Conservation (phyloP, 148 eudicot genomes). For the Chenopodium berlandieri region DNA sequence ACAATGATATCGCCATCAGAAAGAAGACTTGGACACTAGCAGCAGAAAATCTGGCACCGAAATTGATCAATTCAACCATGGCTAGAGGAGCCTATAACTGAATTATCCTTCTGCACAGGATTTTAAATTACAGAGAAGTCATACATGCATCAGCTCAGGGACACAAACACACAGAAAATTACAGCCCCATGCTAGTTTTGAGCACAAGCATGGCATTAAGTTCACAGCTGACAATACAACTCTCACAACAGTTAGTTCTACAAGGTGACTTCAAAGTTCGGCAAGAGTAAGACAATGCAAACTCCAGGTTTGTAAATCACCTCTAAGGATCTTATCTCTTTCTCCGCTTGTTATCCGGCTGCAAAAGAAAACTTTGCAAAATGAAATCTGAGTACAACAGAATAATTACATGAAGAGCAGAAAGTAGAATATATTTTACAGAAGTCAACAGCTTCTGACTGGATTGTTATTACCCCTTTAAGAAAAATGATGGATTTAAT, state of each 20-base stretch:
- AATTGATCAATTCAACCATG: conserved; percentile 20
- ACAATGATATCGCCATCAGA: conserved; percentile 1
- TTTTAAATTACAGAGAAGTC: conserved; percentile 32
- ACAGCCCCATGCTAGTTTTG: conserved; percentile 31
- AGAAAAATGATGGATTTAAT: background rate
- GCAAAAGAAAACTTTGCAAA: conserved; percentile 10
- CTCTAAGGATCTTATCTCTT: conserved; percentile 27
- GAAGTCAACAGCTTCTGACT: background rate
- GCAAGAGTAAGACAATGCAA: conserved; percentile 15
- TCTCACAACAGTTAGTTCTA: conserved; percentile 34
- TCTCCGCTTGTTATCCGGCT: conserved; percentile 43
- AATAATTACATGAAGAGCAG: background rate
- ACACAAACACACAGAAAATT: conserved; percentile 25
- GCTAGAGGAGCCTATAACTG: conserved; percentile 19
- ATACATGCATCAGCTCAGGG: conserved; percentile 24
- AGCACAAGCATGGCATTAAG: conserved; percentile 28
- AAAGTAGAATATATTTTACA: background rate
- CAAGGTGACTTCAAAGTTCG: conserved; percentile 22
- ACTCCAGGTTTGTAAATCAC: conserved; percentile 11
- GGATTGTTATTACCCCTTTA: background rate
- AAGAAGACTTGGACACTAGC: conserved; percentile 15
- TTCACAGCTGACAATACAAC: conserved; percentile 31
- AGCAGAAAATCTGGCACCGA: conserved; percentile 8
- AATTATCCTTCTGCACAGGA: conserved; percentile 32
- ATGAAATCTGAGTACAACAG: background rate